Conservation (phyloP, 2,329 filamentous ascomycete species). For the Ascochyta pisi region DNA sequence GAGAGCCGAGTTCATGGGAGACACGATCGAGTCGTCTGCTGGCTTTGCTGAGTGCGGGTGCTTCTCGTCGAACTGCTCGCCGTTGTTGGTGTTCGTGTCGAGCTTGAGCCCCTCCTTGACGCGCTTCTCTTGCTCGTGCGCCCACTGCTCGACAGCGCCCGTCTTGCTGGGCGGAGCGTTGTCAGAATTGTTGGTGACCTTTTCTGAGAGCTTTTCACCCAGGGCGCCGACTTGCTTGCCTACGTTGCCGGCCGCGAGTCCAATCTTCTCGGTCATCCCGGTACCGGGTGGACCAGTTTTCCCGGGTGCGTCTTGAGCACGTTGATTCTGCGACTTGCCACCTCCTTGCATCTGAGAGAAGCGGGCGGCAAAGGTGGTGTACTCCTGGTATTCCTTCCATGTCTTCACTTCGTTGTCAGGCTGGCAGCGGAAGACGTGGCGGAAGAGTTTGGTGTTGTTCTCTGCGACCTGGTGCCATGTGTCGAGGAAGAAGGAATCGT, state of each 20-base stretch:
- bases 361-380: conserved; percentile 74
- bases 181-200: conserved; percentile 32
- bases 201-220: conserved; percentile 42
- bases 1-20: conserved; percentile 33
- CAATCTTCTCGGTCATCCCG: conserved; percentile 38
- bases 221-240: conserved; percentile 34
- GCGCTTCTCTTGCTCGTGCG: conserved; percentile 47
- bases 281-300: conserved; percentile 58
- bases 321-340: conserved; percentile 60
- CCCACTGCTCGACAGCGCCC: conserved; percentile 49
- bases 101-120: conserved; percentile 27
- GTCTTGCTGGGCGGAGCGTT: conserved; percentile 19
- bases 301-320: conserved; percentile 55
- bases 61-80: conserved; percentile 41
- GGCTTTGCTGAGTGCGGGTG: conserved; percentile 27
- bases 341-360: conserved; percentile 72
- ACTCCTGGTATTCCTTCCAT: conserved; percentile 93
- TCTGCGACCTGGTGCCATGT: conserved; percentile 86
- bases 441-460: conserved; percentile 95
- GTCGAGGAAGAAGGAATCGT: conserved; percentile 81
- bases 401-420: conserved; percentile 92
- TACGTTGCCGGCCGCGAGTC: conserved; percentile 27
- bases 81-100: conserved; percentile 26
- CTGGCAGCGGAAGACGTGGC: conserved; percentile 94
- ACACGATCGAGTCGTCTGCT: conserved; percentile 40